Base-by-base conservation (phyloP, 202 grass and related monocot genomes). In the Carex arenaria region DNA sequence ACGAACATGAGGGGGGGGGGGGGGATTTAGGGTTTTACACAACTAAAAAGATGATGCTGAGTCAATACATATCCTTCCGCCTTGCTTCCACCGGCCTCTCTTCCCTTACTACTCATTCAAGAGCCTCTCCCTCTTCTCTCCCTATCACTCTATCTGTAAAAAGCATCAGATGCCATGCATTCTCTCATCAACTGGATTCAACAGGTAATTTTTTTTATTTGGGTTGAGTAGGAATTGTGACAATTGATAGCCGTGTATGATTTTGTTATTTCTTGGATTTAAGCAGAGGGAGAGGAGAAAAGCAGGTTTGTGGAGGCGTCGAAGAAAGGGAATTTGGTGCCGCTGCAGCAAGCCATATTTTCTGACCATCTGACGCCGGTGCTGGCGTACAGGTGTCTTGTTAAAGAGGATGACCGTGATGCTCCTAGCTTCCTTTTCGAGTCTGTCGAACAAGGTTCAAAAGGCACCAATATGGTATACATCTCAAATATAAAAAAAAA, bases 391-490 rank as follows among this genome's bases (percentile, higher is more conserved):
- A 82, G 94, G 38, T 97, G 94, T 72, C 94, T 97, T 9, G 92
- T 97, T 62, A 90, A 86, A 72, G 94, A 92, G 88, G 92, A 97
- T 67, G 90, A 97, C 78, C 87, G 90, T 14, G 90, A 97, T 63
- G 92, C 94, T 10, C 94, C 94, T 65, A 97, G 94, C 59, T 97
- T 97, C 79, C 89, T 97, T 42, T 93, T 97, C 34, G 94, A 97
- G 69, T 94, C 94, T 9, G 94, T 97, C 3, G 94, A 97, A 82
- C 91, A 97, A 86, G 92, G 88, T 42, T 61, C 84, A 32, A 76
- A 87, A 64, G 94, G 92, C 67, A 97, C 90, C 55, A 97, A 97
- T 82, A 90, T 92, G 86, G 94, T 97, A 61, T 26, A 81, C n/a
- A 3, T 62, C 26, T 76, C 14, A 55, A 55, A 32, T 32, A 76